Evolutionary conservation across 495 filamentous ascomycete genomes (phyloP).

Genomic region (Pyrenula aspistea): DNA sequence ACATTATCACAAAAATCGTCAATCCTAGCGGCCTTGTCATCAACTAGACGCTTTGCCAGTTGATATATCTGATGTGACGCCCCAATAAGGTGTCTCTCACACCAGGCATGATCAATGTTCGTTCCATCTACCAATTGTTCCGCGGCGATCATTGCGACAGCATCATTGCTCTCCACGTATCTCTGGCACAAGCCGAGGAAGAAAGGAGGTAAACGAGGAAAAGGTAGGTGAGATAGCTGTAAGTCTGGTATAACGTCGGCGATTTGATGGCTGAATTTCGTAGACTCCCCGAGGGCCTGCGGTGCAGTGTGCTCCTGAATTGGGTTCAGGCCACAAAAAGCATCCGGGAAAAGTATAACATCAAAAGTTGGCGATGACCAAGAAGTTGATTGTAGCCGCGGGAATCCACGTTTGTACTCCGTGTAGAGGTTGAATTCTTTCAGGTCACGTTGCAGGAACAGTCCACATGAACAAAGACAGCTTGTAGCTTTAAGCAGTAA

Average conservation of each 20-base stretch:
- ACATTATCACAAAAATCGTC: not conserved
- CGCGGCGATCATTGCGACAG: conserved; percentile 2
- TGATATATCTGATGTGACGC: not conserved
- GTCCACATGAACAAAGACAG: not conserved
- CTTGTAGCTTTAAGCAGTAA: not conserved
- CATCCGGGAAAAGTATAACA: conserved; percentile 3
- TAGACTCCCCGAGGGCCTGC: not conserved
- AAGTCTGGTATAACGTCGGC: not conserved
- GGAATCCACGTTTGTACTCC: conserved; percentile 4
- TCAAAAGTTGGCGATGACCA: not conserved
- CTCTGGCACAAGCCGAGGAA: conserved; percentile 1
- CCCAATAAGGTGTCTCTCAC: not conserved
- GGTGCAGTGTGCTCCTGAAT: not conserved
- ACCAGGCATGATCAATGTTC: conserved; percentile 5
- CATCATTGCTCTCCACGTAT: conserved; percentile 2
- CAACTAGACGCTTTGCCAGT: not conserved
- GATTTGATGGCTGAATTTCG: not conserved
- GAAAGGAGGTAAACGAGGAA: conserved; percentile 4
- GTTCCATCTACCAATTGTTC: conserved; percentile 7
- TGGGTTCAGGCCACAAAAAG: conserved; percentile 1
- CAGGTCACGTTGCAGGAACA: not conserved
- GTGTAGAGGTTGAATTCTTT: conserved; percentile 1
- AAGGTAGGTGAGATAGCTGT: not conserved
- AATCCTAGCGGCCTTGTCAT: not conserved
- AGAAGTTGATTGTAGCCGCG: not conserved